Base-by-base conservation (phyloP, 2,329 filamentous ascomycete genomes). In the Fusarium clavum region DNA sequence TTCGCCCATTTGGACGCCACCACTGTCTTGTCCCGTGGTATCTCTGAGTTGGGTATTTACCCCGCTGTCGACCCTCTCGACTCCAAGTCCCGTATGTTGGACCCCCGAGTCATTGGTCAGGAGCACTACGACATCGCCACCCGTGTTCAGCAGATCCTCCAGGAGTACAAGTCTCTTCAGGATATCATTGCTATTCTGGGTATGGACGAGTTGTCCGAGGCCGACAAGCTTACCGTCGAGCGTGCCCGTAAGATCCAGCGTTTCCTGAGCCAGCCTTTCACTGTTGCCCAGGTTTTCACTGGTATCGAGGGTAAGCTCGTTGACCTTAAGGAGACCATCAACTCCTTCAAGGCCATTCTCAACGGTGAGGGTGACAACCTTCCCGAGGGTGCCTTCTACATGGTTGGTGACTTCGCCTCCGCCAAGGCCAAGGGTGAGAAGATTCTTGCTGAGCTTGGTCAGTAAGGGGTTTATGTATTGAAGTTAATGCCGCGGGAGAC, bases 181-280 rank as follows among this genome's bases (percentile, higher is more conserved):
- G 96, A 99, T 88, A 99, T 99, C 91, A 98, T 98, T 89, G 96
- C 96, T 85, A 99, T 99, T 94, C 87, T 98, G 83, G 95, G 95
- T 92, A 98, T 99, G 96, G 96, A 99, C 85, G 96, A 99, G 84
- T 87, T 99, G 86, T 98, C 96, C 74, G 96, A 98, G 89, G 92
- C 93, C 79, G 96, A 99, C 86, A 98, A 99, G 92, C 91, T 99
- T 80, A 98, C 96, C 78, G 96, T 99, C 89, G 96, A 99, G 92
- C 96, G 96, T 91, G 96, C 96, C 85, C 95, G 96, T 89, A 98
- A 98, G 91, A 92, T 99, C 83, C 96, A 99, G 90, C 93, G 94
- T 92, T 99, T 99, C 94, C 89, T 99, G 89, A 93, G 90, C 85
- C 96, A 99, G 90, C 96, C 96, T 82, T 99, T 99, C 91, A 96